Evolutionary conservation across 371 early-diverging fungal genomes (phyloP), one percentile per base, ranked within the genome.

Genomic region (Cladochytrium tenue): DNA sequence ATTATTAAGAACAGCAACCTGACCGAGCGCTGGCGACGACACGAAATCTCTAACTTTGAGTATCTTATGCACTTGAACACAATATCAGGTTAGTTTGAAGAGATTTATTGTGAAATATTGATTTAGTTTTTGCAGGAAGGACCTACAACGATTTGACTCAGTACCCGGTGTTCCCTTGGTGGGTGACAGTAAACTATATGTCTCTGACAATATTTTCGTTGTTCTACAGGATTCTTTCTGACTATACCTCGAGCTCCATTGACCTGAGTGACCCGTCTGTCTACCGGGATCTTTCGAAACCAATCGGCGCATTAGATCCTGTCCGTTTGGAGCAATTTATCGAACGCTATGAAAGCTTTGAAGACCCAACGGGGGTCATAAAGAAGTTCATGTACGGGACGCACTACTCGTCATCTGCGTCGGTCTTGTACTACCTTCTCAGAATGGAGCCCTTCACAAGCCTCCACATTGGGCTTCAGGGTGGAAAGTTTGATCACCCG

Each of bases 401-500:
- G 0, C 95, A 94, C 68, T 94, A 94, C 67, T 92, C 93, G 1
- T 90, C 92, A 0, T 90, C 95, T 3, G 92, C 90, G 83, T 88
- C 90, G 66, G 91, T 92, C 0, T 84, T 92, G 53, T 93, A 89
- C 20, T 94, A 91, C 68, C 64, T 94, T 69, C 86, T 94, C 26
- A 86, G 95, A 20, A 64, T 93, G 36, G 93, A 94, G 60, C 95
- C 95, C 3, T 94, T 93, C 64, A 92, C 93, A 0, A 86, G 88
- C 15, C 85, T 78, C 10, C 89, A 91, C 68, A 77, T 91, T 15
- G 76, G 82, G 20, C 71, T 91, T 15, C 91, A 91, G 70, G 92
- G 91, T 28, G 93, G 92, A 0, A 90, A 92, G 32, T 94, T 94
- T 79, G 94, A 93, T 67, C 94, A 94, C 71, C 90, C 94, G 0